A percentile compares a stretch with the other conserved stretches of the same genome.
Conservation (phyloP, 148 eudicot genomes). For the Rhododendron kiyosumense region DNA sequence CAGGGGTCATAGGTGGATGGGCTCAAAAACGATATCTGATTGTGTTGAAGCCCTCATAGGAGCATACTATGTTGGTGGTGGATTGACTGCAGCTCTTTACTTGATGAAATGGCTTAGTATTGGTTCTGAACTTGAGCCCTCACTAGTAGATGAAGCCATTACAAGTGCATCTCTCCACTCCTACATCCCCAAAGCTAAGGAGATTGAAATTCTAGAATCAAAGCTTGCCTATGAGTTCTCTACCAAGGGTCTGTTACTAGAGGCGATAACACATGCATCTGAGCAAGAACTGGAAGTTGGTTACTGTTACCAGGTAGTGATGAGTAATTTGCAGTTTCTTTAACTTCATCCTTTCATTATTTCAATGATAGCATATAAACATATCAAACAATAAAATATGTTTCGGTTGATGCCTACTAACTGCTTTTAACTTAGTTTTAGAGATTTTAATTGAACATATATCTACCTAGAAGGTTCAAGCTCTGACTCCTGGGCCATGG, state of each 20-base stretch:
- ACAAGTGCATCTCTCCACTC: conserved; percentile 50
- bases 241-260: conserved; percentile 72
- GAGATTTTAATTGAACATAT: neutral
- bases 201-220: conserved; percentile 52
- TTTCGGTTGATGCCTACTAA: neutral
- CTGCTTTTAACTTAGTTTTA: neutral
- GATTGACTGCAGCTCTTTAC: conserved; percentile 68
- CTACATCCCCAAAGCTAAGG: conserved; percentile 41
- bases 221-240: conserved; percentile 67
- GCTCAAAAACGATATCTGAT: conserved; percentile 78
- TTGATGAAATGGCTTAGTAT: conserved; percentile 90
- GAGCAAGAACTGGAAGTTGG: conserved; percentile 41
- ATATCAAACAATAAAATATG: neutral
- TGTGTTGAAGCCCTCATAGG: conserved; percentile 98
- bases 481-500: neutral
- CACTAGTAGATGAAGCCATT: conserved; percentile 57
- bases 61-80: conserved; percentile 91
- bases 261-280: conserved; percentile 76
- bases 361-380: neutral
- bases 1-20: conserved; percentile 93
- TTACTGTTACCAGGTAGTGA: conserved; percentile 54
- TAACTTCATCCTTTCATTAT: neutral
- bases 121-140: conserved; percentile 45
- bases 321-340: neutral
- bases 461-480: neutral